Percentiles rank a stretch among this genome's conserved stretches.
Conservation (phyloP, 2,329 filamentous ascomycete genomes). For the Bertia moriformis region DNA sequence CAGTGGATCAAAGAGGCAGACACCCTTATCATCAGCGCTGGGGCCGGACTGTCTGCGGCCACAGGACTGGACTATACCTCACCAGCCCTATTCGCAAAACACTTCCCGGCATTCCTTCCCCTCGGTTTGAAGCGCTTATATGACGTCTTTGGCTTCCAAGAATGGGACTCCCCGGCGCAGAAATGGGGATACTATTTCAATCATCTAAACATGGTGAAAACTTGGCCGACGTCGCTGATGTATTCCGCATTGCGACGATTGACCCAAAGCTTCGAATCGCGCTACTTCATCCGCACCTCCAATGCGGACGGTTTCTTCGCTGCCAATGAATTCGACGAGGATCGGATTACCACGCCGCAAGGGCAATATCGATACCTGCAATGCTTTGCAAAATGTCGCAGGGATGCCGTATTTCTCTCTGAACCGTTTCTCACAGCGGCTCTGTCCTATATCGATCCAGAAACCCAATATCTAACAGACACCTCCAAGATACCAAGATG, state of each 20-base stretch:
- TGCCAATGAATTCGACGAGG: constrained; percentile 10
- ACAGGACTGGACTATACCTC: constrained; percentile 17
- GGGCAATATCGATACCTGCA: constrained; percentile 14
- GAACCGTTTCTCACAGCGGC: not conserved
- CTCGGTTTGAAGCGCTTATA: constrained; percentile 14
- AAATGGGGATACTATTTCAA: constrained; percentile 18
- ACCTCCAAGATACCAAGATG: constrained; percentile 9
- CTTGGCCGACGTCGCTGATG: constrained; percentile 9
- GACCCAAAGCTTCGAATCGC: constrained; percentile 6
- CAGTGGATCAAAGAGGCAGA: constrained; percentile 11
- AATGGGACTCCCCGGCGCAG: constrained; percentile 11
- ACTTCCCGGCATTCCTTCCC: constrained; percentile 13
- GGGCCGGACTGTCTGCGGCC: constrained; percentile 17
- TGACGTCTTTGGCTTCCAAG: constrained; percentile 15
- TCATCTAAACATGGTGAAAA: constrained; percentile 11
- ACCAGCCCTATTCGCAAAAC: constrained; percentile 10
- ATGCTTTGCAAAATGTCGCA: constrained; percentile 12
- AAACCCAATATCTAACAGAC: constrained; percentile 5
- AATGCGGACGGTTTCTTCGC: constrained; percentile 17
- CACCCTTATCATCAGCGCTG: constrained; percentile 13
- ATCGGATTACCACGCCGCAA: constrained; percentile 13
- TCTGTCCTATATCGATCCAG: not conserved
- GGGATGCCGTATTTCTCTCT: constrained; percentile 10
- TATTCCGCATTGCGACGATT: constrained; percentile 5
- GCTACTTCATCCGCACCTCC: constrained; percentile 13